Evolutionary conservation across 2,329 filamentous ascomycete genomes (phyloP).

Genomic region (Beauveria australis): DNA sequence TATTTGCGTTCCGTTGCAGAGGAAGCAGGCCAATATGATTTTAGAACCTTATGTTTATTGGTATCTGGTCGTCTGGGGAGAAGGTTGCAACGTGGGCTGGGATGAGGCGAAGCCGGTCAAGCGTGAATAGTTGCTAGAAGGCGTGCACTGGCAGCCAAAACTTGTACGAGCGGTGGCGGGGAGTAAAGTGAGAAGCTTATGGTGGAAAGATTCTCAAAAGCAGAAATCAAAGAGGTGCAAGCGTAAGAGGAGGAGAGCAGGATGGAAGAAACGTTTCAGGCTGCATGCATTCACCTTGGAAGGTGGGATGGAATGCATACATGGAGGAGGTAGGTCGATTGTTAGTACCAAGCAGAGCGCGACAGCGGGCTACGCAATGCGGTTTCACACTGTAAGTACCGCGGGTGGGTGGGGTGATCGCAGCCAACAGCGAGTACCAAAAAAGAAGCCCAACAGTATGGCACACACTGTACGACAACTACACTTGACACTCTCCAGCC

Average conservation of each 20-base stretch:
- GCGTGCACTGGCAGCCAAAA: not conserved
- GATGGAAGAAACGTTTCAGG: not conserved
- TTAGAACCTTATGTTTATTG: not conserved
- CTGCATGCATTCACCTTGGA: not conserved
- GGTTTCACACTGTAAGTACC: constrained; percentile 7
- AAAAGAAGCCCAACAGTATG: not conserved
- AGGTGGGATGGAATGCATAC: constrained; percentile 7
- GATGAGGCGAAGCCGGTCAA: constrained; percentile 1
- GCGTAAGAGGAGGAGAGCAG: not conserved
- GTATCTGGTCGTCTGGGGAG: not conserved
- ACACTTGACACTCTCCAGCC: not conserved
- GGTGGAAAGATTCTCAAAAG: not conserved
- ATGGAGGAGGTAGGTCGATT: not conserved
- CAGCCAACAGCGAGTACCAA: not conserved
- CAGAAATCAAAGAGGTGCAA: not conserved
- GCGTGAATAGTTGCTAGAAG: not conserved
- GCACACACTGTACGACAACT: constrained; percentile 1
- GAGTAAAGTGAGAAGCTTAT: not conserved
- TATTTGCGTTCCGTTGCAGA: not conserved
- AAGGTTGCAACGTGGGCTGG: not conserved
- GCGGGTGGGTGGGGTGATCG: not conserved
- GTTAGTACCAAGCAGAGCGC: not conserved
- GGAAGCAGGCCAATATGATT: not conserved
- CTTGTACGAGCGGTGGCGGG: not conserved
- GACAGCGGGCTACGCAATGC: not conserved